phyloP scores from a whole-genome alignment of 768 basidiomycete genomes.

The Leucocoprinus leucothites region DNA sequence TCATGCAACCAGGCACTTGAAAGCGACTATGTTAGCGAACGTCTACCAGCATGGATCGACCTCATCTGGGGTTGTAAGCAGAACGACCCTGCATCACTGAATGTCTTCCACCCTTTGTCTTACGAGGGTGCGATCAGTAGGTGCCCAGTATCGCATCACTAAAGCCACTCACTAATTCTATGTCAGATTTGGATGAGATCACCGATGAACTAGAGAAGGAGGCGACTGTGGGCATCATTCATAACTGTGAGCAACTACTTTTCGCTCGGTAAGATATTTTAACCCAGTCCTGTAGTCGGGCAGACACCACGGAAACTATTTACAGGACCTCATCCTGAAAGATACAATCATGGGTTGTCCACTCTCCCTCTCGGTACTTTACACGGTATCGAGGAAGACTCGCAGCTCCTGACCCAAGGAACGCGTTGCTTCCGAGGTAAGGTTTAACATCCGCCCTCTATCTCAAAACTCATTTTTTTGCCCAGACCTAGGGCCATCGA shows the following conservation, averaged over 20 bases:
- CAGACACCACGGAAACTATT: constrained; percentile 92
- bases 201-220: constrained; percentile 84
- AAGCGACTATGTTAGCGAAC: constrained; percentile 80
- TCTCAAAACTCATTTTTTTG: not conserved
- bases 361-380: constrained; percentile 68
- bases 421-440: constrained; percentile 55
- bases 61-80: constrained; percentile 90
- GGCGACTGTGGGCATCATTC: constrained; percentile 92
- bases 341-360: constrained; percentile 68
- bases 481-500: constrained; percentile 45
- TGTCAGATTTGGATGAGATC: constrained; percentile 78
- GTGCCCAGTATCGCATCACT: constrained; percentile 10
- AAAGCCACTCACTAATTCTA: not conserved
- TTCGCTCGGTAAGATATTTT: not conserved
- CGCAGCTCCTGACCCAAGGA: constrained; percentile 61
- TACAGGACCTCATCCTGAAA: constrained; percentile 65
- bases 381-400: constrained; percentile 84
- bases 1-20: constrained; percentile 69
- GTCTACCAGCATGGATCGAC: constrained; percentile 89
- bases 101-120: constrained; percentile 90
- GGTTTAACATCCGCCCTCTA: not conserved
- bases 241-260: constrained; percentile 66
- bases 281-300: constrained; percentile 52
- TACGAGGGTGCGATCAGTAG: constrained; percentile 87
- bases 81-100: constrained; percentile 70